Evolutionary conservation across 805 yeast species (phyloP).

Genomic region (Pichia kluyveri): DNA sequence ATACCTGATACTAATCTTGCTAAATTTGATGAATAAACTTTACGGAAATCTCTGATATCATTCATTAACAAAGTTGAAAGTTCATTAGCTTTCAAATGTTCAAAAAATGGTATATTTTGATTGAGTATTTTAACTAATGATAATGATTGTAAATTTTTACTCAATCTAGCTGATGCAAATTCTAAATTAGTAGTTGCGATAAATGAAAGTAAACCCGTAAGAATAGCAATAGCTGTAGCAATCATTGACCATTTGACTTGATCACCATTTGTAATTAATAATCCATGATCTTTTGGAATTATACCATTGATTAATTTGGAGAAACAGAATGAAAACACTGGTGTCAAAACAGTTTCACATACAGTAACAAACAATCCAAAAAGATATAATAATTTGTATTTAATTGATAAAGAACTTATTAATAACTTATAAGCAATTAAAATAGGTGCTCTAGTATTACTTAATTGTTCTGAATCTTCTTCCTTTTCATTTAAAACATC

Average conservation of each 20-base stretch:
- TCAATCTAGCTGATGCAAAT: constrained; percentile 61
- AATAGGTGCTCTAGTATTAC: constrained; percentile 4
- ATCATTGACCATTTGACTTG: constrained; percentile 58
- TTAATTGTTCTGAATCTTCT: constrained; percentile 2
- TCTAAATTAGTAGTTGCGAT: constrained; percentile 41
- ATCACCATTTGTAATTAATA: constrained; percentile 20
- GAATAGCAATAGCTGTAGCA: constrained; percentile 51
- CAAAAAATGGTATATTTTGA: constrained; percentile 49
- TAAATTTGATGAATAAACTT: constrained; percentile 53
- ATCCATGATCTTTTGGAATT: constrained; percentile 33
- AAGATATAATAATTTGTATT: constrained; percentile 19
- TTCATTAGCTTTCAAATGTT: constrained; percentile 36
- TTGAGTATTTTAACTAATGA: constrained; percentile 40
- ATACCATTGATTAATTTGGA: constrained; percentile 61
- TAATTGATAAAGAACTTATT: constrained; percentile 1
- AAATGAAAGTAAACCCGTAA: constrained; percentile 53
- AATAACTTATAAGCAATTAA: constrained; percentile 5
- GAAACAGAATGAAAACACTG: constrained; percentile 71
- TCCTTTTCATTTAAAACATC: neutral
- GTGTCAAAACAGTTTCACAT: constrained; percentile 56
- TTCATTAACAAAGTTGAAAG: constrained; percentile 64
- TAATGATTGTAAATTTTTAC: constrained; percentile 39
- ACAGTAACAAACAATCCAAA: constrained; percentile 48
- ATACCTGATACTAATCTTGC: constrained; percentile 44
- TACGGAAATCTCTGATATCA: constrained; percentile 72